Conservation (phyloP, 768 basidiomycete species). For the Fibroporia radiculosa region DNA sequence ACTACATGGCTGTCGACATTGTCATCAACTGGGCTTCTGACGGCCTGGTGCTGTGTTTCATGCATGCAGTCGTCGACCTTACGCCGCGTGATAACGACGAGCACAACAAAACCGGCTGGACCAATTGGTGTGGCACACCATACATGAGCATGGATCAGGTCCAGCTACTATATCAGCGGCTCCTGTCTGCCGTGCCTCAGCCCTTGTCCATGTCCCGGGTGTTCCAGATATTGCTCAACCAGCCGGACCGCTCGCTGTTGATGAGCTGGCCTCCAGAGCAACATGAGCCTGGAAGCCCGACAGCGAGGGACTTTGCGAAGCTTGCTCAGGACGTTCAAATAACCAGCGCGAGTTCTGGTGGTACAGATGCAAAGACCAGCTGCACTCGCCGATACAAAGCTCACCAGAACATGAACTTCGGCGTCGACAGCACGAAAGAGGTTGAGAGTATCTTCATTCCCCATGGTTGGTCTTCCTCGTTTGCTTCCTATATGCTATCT, state of each 20-base stretch:
- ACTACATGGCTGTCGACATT: slow-evolving; percentile 84
- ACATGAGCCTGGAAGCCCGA: slow-evolving; percentile 27
- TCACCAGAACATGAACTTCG: slow-evolving; percentile 43
- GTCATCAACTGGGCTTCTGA: slow-evolving; percentile 88
- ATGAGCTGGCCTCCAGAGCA: slow-evolving; percentile 74
- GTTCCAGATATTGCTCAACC: slow-evolving; percentile 72
- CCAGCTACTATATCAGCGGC: slow-evolving; percentile 48
- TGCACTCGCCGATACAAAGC: slow-evolving; percentile 82
- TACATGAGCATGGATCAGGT: slow-evolving; percentile 50
- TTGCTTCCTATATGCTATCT: slow-evolving; percentile 11
- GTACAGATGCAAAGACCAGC: slow-evolving; percentile 73
- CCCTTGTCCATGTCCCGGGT: slow-evolving; percentile 49
- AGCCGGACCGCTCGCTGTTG: slow-evolving; percentile 47
- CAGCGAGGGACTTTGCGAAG: slow-evolving; percentile 36
- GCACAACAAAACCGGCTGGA: slow-evolving; percentile 64
- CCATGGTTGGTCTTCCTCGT: slow-evolving; percentile 48
- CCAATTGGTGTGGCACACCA: slow-evolving; percentile 86
- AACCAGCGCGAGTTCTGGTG: slow-evolving; percentile 37
- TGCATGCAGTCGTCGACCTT: slow-evolving; percentile 76
- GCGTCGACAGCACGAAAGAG: slow-evolving; percentile 45
- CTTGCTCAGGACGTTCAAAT: slow-evolving; percentile 66
- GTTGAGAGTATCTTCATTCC: slow-evolving; percentile 88
- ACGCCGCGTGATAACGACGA: slow-evolving; percentile 69
- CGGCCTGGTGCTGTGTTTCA: slow-evolving; percentile 81
- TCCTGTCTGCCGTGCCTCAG: slow-evolving; percentile 47